These are phyloP conservation scores for Suhomyces sp. DNA, from an alignment of 805 yeast species.

Conservation along the genomic window DNA sequence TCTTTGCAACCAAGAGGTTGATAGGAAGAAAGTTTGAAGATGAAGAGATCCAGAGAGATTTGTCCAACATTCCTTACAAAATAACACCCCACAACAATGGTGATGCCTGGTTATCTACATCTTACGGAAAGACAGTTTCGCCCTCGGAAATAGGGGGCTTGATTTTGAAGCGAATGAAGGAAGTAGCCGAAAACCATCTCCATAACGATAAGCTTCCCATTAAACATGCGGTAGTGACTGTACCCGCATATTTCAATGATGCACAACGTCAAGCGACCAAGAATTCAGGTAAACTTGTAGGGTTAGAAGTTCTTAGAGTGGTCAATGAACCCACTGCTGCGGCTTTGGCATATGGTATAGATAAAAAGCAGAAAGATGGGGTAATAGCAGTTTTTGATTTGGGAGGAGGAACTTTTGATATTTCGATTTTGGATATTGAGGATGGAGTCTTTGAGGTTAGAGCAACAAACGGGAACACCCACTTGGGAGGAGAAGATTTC, in stretches of 20 bases:
- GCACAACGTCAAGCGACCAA: constrained; percentile 84
- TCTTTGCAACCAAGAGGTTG: constrained; percentile 78
- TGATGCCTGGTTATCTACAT: constrained; percentile 64
- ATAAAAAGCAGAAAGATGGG: constrained; percentile 50
- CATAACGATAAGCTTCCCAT: constrained; percentile 26
- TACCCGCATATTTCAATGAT: constrained; percentile 83
- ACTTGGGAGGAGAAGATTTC: constrained; percentile 84
- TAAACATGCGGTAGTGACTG: constrained; percentile 77
- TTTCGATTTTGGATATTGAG: constrained; percentile 73
- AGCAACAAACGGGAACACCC: constrained; percentile 83
- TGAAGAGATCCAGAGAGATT: constrained; percentile 67
- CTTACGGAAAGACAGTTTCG: constrained; percentile 45
- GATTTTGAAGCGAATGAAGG: constrained; percentile 63
- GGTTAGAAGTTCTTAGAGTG: constrained; percentile 71
- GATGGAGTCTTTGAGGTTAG: constrained; percentile 80
- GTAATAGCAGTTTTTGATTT: constrained; percentile 65
- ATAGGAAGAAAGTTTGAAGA: constrained; percentile 74
- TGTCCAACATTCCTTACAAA: constrained; percentile 59
- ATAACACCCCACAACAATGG: constrained; percentile 61
- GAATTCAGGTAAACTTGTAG: constrained; percentile 73
- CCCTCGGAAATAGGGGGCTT: constrained; percentile 74
- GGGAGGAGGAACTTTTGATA: constrained; percentile 87
- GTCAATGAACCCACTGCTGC: constrained; percentile 87
- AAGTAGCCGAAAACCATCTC: constrained; percentile 56
- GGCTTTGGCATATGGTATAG: constrained; percentile 77